Percentiles rank a stretch among this genome's conserved stretches.
These are phyloP conservation scores for Boletus tylopilopsis DNA, from an alignment of 768 basidiomycete genomes.

Conservation along the genomic window DNA sequence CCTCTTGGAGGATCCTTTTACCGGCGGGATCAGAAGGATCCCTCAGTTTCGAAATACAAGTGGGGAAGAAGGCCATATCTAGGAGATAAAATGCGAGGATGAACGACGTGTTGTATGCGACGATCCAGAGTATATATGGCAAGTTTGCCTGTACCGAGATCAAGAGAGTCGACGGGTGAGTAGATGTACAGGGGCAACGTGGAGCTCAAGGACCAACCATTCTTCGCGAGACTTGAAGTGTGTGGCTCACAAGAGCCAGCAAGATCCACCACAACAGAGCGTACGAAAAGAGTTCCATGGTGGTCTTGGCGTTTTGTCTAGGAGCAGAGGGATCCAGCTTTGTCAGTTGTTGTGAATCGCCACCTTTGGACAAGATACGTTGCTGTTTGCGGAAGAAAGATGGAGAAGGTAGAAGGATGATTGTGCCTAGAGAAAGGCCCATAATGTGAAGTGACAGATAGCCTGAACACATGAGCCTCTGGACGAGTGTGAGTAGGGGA, in stretches of 20 bases:
- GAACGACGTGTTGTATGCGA: conserved; percentile 85
- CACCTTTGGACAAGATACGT: conserved; percentile 15
- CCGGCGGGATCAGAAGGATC: conserved; percentile 21
- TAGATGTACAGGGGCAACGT: not conserved
- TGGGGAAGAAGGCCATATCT: conserved; percentile 66
- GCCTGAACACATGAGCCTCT: conserved; percentile 41
- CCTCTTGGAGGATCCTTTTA: conserved; percentile 24
- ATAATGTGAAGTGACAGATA: conserved; percentile 89
- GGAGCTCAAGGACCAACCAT: conserved; percentile 43
- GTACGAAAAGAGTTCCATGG: conserved; percentile 74
- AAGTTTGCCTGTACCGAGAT: conserved; percentile 66
- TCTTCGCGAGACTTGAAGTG: conserved; percentile 51
- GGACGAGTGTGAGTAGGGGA: not conserved
- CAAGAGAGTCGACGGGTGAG: not conserved
- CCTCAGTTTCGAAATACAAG: conserved; percentile 31
- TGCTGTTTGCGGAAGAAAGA: conserved; percentile 61
- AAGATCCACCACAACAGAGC: conserved; percentile 74
- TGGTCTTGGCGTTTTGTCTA: conserved; percentile 69
- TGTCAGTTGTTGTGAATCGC: not conserved
- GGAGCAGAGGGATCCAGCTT: conserved; percentile 27
- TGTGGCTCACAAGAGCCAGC: conserved; percentile 37
- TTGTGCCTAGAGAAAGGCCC: conserved; percentile 76
- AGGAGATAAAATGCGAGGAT: conserved; percentile 76
- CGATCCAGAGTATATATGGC: conserved; percentile 85
- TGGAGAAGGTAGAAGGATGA: conserved; percentile 76